Conservation (phyloP, 495 filamentous ascomycete genomes). For the Rhypophila decipiens region DNA sequence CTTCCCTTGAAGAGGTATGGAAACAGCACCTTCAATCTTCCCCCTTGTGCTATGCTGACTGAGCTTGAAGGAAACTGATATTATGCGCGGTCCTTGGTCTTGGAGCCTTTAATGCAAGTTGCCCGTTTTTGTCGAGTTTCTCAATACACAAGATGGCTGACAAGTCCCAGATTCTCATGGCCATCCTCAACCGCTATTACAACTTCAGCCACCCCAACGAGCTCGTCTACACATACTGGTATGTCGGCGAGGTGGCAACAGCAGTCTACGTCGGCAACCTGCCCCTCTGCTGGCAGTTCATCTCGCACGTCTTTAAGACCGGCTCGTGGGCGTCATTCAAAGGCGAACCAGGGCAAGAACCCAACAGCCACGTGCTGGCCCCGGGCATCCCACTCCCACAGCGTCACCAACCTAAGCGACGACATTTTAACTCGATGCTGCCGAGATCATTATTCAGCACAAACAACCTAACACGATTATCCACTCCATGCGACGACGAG, state of each 20-base stretch:
- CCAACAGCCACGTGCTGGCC: neutral
- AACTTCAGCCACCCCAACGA: slow-evolving; percentile 36
- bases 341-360: neutral
- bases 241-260: slow-evolving; percentile 40
- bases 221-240: slow-evolving; percentile 44
- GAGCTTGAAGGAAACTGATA: slow-evolving; percentile 31
- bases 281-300: slow-evolving; percentile 37
- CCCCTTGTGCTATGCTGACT: no score
- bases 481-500: neutral
- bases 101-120: slow-evolving; percentile 17
- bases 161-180: slow-evolving; percentile 39
- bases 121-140: neutral
- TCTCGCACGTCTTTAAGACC: slow-evolving; percentile 4
- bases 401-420: neutral
- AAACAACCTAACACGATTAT: neutral
- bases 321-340: slow-evolving; percentile 3
- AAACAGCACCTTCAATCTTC: neutral
- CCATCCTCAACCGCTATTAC: slow-evolving; percentile 41
- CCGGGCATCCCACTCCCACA: no score
- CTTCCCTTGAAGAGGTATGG: slow-evolving; percentile 28
- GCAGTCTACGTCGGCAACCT: slow-evolving; percentile 44
- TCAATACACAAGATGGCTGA: no score
- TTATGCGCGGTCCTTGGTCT: slow-evolving; percentile 39
- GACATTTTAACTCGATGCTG: neutral
- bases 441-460: neutral